Percentiles rank a stretch among this genome's conserved stretches.
phyloP scores from a whole-genome alignment of 768 basidiomycete genomes.

The Sistotremastrum suecicum region DNA sequence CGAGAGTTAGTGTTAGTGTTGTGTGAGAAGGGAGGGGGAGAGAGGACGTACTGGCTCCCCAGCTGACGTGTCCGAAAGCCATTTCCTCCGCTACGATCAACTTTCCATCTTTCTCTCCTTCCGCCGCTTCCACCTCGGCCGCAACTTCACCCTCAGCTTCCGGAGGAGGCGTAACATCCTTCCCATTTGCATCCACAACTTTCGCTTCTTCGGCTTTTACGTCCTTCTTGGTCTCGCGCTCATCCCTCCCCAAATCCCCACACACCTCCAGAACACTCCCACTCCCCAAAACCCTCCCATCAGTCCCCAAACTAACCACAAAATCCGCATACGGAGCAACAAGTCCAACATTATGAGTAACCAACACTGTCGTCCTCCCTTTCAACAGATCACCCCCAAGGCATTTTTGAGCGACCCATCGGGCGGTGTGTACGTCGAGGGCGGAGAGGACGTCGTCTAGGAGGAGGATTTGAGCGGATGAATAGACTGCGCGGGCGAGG shows the following conservation, averaged over 20 bases:
- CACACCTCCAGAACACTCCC: slow-evolving; percentile 23
- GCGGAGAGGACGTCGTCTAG: slow-evolving; percentile 27
- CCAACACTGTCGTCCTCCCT: slow-evolving; percentile 21
- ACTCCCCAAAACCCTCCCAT: slow-evolving; percentile 14
- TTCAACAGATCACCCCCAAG: slow-evolving; percentile 19
- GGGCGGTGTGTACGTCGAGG: slow-evolving; percentile 25
- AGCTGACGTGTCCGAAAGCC: slow-evolving; percentile 9
- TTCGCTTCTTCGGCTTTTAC: slow-evolving; percentile 2
- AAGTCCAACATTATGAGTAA: slow-evolving; percentile 13
- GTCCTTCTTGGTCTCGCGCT: slow-evolving; percentile 1
- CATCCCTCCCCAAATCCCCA: slow-evolving; percentile 19
- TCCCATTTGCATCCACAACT: slow-evolving; percentile 1
- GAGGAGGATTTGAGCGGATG: slow-evolving; percentile 18
- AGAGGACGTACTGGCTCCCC: not conserved
- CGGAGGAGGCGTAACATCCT: not conserved
- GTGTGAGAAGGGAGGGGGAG: no score
- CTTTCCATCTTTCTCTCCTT: slow-evolving; percentile 7
- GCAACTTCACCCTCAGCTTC: not conserved
- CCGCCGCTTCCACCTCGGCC: not conserved
- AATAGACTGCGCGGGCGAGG: slow-evolving; percentile 25
- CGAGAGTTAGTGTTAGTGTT: no score
- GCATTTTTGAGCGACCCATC: slow-evolving; percentile 23
- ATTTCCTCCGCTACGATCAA: slow-evolving; percentile 13
- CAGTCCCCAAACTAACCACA: slow-evolving; percentile 7
- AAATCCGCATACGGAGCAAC: slow-evolving; percentile 8